These are phyloP conservation scores for Colletotrichum orbiculare DNA, from an alignment of 2,329 filamentous ascomycete genomes.

Conservation along the genomic window DNA sequence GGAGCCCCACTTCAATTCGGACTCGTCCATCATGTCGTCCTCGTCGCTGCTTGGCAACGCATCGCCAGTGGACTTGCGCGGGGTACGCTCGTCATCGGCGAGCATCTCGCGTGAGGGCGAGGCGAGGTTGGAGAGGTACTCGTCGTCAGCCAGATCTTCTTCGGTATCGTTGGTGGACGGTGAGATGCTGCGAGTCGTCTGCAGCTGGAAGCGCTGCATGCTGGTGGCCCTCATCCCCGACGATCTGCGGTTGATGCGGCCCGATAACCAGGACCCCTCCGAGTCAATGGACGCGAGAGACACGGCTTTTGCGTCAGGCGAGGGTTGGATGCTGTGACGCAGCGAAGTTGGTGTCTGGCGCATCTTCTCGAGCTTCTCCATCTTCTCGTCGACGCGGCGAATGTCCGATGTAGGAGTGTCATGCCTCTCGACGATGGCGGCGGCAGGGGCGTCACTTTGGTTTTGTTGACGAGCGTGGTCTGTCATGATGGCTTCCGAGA, in stretches of 20 bases:
- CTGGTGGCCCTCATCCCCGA: conserved; percentile 57
- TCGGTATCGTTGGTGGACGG: conserved; percentile 60
- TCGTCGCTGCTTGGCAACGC: conserved; percentile 70
- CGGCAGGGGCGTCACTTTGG: neutral
- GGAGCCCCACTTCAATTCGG: conserved; percentile 63
- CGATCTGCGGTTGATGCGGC: conserved; percentile 66
- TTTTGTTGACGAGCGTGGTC: conserved; percentile 17
- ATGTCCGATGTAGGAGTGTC: conserved; percentile 61
- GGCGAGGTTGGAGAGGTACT: conserved; percentile 68
- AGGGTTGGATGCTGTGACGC: conserved; percentile 53
- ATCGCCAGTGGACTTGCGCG: conserved; percentile 59
- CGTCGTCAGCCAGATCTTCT: conserved; percentile 79
- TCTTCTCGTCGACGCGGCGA: conserved; percentile 50
- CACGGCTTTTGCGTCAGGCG: conserved; percentile 75
- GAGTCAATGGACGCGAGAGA: conserved; percentile 95
- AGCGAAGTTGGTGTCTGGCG: conserved; percentile 59
- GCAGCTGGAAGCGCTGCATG: conserved; percentile 46
- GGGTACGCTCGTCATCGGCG: conserved; percentile 37
- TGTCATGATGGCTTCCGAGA: conserved; percentile 43
- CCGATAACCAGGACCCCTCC: conserved; percentile 95
- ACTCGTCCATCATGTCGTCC: conserved; percentile 57
- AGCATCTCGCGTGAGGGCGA: conserved; percentile 31
- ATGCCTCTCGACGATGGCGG: conserved; percentile 49
- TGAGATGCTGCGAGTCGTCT: conserved; percentile 35
- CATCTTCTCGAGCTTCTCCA: conserved; percentile 45